Conservation (phyloP, 805 yeast genomes). For the Cyberlindnera saturnus region DNA sequence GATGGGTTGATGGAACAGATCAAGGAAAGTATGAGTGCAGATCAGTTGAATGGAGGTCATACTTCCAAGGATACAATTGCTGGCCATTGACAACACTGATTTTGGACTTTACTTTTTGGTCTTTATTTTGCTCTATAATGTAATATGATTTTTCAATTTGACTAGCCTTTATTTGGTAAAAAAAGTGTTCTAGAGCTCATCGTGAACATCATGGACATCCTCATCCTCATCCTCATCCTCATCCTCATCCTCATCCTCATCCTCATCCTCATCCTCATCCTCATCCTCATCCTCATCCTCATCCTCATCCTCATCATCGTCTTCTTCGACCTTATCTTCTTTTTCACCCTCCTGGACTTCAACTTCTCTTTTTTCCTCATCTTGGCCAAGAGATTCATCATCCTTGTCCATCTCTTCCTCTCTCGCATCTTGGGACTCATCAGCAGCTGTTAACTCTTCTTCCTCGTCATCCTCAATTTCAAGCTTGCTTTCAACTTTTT, state of each 20-base stretch:
- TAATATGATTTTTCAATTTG: background rate
- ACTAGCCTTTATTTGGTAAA: background rate
- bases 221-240: background rate
- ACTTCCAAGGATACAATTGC: background rate
- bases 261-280: background rate
- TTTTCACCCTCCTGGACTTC: background rate
- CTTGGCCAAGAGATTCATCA: too few species aligned
- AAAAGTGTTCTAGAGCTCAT: background rate
- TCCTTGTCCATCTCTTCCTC: too few species aligned
- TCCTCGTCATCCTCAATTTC: too few species aligned
- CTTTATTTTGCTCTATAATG: background rate
- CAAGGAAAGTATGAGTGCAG: constrained; percentile 15
- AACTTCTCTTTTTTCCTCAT: background rate
- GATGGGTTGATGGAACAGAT: constrained; percentile 22
- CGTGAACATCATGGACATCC: background rate
- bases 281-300: background rate
- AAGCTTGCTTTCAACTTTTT: too few species aligned
- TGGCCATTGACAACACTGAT: too few species aligned
- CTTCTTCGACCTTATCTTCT: background rate
- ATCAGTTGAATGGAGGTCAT: background rate
- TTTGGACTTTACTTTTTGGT: too few species aligned
- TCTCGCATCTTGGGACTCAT: too few species aligned
- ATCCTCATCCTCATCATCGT: background rate
- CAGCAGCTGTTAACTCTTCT: too few species aligned
- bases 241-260: background rate